Conservation (phyloP, 1,139 yeast species). For the Scheffersomyces titani region DNA sequence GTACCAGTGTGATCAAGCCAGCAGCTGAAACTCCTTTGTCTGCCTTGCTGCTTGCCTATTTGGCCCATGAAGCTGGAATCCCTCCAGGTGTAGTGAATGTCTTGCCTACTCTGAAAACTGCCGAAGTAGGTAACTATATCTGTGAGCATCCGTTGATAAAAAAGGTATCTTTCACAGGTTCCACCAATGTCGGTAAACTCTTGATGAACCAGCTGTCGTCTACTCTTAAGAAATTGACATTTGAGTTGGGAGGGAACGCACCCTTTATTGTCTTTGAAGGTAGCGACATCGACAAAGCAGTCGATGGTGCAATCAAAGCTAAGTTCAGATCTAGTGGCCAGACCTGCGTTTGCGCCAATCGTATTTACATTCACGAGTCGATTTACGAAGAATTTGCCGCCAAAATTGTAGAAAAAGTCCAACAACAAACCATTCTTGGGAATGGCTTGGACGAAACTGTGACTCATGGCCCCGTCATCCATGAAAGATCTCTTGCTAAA, state of each 20-base stretch:
- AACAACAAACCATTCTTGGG: constrained; percentile 21
- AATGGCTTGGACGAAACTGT: constrained; percentile 45
- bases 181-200: constrained; percentile 56
- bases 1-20: constrained; percentile 87
- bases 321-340: constrained; percentile 78
- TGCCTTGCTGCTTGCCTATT: constrained; percentile 76
- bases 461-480: constrained; percentile 48
- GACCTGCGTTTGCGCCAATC: constrained; percentile 86
- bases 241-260: constrained; percentile 57
- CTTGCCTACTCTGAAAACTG: constrained; percentile 56
- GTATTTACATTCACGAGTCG: constrained; percentile 72
- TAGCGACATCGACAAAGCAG: constrained; percentile 50
- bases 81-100: constrained; percentile 85
- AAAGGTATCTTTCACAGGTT: constrained; percentile 60
- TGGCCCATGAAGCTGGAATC: constrained; percentile 78
- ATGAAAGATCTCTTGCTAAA: constrained; percentile 39
- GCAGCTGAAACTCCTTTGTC: constrained; percentile 88
- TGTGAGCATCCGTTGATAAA: constrained; percentile 41
- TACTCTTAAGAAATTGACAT: constrained; percentile 49
- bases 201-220: constrained; percentile 49
- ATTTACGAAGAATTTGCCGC: constrained; percentile 60
- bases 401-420: constrained; percentile 34
- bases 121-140: constrained; percentile 59
- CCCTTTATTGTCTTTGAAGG: constrained; percentile 52
- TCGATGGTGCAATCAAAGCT: constrained; percentile 53